Evolutionary conservation across 2,329 filamentous ascomycete genomes (phyloP).

Genomic region (Chaetothyriales sp.): DNA sequence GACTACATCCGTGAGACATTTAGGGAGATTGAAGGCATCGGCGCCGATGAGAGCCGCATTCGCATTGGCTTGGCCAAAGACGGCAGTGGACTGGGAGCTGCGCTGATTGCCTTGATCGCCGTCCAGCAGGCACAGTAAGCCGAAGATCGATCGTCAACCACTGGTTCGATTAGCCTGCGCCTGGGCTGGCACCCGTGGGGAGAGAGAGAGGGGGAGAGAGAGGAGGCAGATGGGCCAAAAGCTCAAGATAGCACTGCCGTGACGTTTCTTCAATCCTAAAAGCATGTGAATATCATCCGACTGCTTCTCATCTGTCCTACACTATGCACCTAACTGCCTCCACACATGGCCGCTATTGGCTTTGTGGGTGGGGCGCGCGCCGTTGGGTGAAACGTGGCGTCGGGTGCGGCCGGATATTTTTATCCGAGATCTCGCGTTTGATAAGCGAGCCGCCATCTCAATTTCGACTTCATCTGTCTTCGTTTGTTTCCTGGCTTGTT

Average conservation of each 20-base stretch:
- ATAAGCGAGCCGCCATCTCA: background rate
- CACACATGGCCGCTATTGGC: too few species aligned
- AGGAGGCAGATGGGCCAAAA: too few species aligned
- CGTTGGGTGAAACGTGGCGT: background rate
- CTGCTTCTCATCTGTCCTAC: too few species aligned
- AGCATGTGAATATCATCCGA: too few species aligned
- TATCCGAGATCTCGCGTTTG: background rate
- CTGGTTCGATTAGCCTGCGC: background rate
- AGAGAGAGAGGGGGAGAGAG: too few species aligned
- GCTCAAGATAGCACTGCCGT: too few species aligned
- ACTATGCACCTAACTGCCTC: too few species aligned
- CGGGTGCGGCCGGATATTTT: background rate
- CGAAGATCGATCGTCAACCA: background rate
- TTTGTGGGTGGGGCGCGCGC: too few species aligned
- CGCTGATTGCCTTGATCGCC: constrained; percentile 82
- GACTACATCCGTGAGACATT: constrained; percentile 76
- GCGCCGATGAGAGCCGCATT: constrained; percentile 69
- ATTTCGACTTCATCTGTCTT: background rate
- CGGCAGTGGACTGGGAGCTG: constrained; percentile 86
- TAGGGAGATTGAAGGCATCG: constrained; percentile 60
- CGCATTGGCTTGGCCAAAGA: constrained; percentile 95
- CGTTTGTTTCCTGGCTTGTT: background rate
- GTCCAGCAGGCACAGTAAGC: constrained; percentile 2
- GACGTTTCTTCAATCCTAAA: too few species aligned
- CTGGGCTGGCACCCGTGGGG: too few species aligned